Percentiles rank a stretch among this genome's conserved stretches.
phyloP scores from a whole-genome alignment of 805 yeast genomes.

The Yamadazyma endophytica region DNA sequence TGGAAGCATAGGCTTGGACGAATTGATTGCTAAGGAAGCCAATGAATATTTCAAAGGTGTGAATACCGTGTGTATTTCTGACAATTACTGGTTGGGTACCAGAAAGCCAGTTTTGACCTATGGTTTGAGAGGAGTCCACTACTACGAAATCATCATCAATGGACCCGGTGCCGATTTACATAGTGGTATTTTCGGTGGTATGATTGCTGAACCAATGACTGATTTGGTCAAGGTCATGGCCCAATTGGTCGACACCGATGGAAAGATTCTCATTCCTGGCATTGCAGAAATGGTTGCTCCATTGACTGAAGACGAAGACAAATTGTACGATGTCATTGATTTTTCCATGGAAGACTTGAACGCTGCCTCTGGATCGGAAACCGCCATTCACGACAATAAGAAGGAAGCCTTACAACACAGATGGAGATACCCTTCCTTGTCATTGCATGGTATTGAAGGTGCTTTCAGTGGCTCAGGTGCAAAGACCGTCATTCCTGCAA shows the following conservation, averaged over 20 bases:
- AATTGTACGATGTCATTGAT: conserved; percentile 80
- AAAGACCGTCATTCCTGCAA: conserved; percentile 96
- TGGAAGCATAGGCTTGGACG: conserved; percentile 90
- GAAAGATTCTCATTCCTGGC: conserved; percentile 85
- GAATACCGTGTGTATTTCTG: conserved; percentile 93
- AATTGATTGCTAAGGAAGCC: conserved; percentile 76
- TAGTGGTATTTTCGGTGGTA: conserved; percentile 96
- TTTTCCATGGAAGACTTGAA: conserved; percentile 81
- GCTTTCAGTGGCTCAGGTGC: conserved; percentile 96
- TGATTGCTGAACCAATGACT: conserved; percentile 95
- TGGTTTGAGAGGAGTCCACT: conserved; percentile 95
- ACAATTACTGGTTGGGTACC: conserved; percentile 98
- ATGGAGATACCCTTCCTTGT: conserved; percentile 97
- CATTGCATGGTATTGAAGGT: conserved; percentile 96
- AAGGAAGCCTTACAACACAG: conserved; percentile 92
- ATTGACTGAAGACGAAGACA: conserved; percentile 73
- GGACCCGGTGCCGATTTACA: conserved; percentile 98
- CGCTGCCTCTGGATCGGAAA: conserved; percentile 83
- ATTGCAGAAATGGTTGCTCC: conserved; percentile 94
- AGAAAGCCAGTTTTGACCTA: conserved; percentile 94
- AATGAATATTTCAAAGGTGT: conserved; percentile 76
- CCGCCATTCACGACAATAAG: conserved; percentile 72
- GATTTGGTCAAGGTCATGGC: conserved; percentile 79
- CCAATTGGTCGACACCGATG: conserved; percentile 72
- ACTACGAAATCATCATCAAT: conserved; percentile 73